Conservation (phyloP, 129 eudicot genomes). For the Kitagawia praeruptora region DNA sequence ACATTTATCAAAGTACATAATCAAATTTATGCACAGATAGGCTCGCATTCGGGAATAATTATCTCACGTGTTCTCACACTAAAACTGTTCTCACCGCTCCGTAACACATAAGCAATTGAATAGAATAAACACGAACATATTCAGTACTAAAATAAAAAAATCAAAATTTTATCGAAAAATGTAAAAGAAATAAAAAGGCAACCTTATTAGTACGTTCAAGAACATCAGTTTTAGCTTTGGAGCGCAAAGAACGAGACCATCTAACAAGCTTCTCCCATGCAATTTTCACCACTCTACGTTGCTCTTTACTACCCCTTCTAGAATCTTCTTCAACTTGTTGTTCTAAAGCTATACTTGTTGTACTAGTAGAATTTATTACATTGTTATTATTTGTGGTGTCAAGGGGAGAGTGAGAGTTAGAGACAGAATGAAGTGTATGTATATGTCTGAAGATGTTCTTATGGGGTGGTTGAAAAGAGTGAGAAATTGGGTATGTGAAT, state of each 20-base stretch:
- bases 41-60: background rate
- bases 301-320: constrained; percentile 30
- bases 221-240: constrained; percentile 74
- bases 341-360: constrained; percentile 15
- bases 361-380: constrained; percentile 16
- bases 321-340: constrained; percentile 7
- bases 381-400: background rate
- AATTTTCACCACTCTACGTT: constrained; percentile 58
- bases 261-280: constrained; percentile 99
- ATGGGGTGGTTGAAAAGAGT: constrained; percentile 7
- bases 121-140: background rate
- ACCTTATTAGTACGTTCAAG: constrained; percentile 94
- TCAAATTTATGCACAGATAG: background rate
- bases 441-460: background rate
- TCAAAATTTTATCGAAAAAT: background rate
- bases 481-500: constrained; percentile 11
- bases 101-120: background rate
- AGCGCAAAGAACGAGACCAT: constrained; percentile 84
- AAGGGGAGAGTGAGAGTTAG: constrained; percentile 17
- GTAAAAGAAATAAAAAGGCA: background rate
- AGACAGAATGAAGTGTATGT: constrained; percentile 10
- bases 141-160: background rate
- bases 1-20: background rate
- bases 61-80: background rate
- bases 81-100: background rate